Base-by-base conservation (phyloP, 768 basidiomycete genomes). In the Collybia sordida region DNA sequence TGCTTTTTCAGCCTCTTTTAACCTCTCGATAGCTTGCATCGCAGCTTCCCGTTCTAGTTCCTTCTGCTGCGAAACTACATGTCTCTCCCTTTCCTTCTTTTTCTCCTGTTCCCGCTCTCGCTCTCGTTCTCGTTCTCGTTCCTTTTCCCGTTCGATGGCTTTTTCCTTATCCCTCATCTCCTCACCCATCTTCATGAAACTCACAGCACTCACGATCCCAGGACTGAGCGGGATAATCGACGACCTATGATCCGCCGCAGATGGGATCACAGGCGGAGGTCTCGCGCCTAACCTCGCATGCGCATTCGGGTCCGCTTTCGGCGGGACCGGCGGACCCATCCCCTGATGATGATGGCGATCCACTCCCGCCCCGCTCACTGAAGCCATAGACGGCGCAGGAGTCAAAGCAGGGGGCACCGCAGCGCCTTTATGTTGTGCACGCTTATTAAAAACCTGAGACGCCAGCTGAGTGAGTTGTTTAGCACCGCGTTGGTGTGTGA, bases 171-270 rank as follows among this genome's bases (percentile, higher is more conserved):
- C 68, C 42, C 59, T 72, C 53, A 56, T 55, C 51, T 73, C 72
- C 52, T 72, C 74, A 19, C 63, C 67, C 54, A 59, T 71, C 38
- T 70, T 65, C 55, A 85, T 79, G 58, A 73, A 83, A 42, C 76
- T 75, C 40, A 86, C 69, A 15, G 86, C 81, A 22, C 81, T 79
- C 3, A 75, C 75, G 28, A 86, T 78, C 2, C 72, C 80, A 1
- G 83, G 78, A 60, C 78, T 82, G 36, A 81, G 66, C 24, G 81
- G 73, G 36, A 85, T 77, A 45, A 83, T 69, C 12, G 84, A 83
- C 15, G 60, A 64, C 46, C 78, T 72, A 46, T 74, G 71, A 36
- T 62, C 53, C 18, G 55, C 51, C 42, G 56, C 31, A 11, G 31
- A 6, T 6, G 6, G 46, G 28, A 35, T 15, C 27, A n/a, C n/a